Percentiles rank a stretch among this genome's conserved stretches.
phyloP scores from a whole-genome alignment of 768 basidiomycete species.

The Mycena galericulata region DNA sequence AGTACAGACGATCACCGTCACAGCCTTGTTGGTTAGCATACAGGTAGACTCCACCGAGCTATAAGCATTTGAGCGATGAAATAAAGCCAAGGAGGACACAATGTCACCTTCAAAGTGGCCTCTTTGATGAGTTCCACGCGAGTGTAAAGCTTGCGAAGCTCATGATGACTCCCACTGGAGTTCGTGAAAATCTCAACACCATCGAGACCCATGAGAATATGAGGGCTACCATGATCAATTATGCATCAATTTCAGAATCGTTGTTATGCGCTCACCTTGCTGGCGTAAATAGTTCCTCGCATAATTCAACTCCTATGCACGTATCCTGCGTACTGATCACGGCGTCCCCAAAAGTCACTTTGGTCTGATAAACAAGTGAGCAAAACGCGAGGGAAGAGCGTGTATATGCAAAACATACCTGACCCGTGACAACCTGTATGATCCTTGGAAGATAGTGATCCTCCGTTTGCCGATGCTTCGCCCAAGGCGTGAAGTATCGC shows the following conservation, averaged over 20 bases:
- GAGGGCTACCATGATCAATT: constrained; percentile 71
- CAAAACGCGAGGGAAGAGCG: not conserved
- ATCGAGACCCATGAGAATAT: constrained; percentile 97
- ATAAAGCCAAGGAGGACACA: constrained; percentile 2
- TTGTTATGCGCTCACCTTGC: constrained; percentile 77
- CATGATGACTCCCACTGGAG: constrained; percentile 98
- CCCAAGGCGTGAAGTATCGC: constrained; percentile 95
- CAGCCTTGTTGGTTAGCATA: constrained; percentile 99
- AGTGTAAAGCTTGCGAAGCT: constrained; percentile 93
- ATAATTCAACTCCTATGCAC: constrained; percentile 96
- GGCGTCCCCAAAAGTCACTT: constrained; percentile 96
- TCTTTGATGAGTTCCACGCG: constrained; percentile 97
- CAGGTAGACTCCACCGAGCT: constrained; percentile 97
- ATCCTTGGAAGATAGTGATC: constrained; percentile 93
- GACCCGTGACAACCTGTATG: constrained; percentile 88
- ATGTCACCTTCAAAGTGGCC: constrained; percentile 88
- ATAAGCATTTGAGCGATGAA: constrained; percentile 1
- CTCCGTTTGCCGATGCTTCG: constrained; percentile 89
- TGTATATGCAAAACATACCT: constrained; percentile 67
- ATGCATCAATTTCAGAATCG: not conserved
- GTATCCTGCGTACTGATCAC: constrained; percentile 95
- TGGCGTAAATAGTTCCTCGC: constrained; percentile 98
- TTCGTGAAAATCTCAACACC: constrained; percentile 99
- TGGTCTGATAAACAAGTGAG: constrained; percentile 60
- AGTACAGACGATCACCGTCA: constrained; percentile 97